Evolutionary conservation across 345 rosid species (phyloP).

Genomic region (Moricandia arvensis): DNA sequence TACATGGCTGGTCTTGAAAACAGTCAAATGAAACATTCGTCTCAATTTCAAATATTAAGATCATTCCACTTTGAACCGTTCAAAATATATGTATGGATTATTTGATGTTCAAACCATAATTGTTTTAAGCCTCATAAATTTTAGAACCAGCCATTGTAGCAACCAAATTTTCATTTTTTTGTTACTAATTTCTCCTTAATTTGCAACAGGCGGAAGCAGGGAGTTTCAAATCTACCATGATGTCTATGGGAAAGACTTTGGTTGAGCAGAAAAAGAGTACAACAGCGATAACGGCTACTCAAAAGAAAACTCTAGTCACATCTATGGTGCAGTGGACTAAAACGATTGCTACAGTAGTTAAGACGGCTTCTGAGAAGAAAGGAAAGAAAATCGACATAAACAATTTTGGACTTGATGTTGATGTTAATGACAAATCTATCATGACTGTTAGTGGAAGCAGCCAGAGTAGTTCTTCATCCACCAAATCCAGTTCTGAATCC

Average conservation of each 20-base stretch:
- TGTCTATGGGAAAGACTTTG: slow-evolving; percentile 30
- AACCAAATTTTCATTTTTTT: neutral
- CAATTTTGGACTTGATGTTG: slow-evolving; percentile 24
- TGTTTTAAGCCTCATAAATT: neutral
- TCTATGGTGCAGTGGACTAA: slow-evolving; percentile 30
- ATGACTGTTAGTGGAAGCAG: neutral
- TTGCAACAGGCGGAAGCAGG: slow-evolving; percentile 20
- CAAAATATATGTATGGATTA: too few species aligned
- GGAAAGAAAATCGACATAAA: slow-evolving; percentile 22
- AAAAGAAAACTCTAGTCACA: slow-evolving; percentile 5
- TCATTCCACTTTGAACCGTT: too few species aligned
- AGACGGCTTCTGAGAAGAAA: slow-evolving; percentile 23
- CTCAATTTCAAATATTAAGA: too few species aligned
- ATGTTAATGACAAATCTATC: slow-evolving; percentile 16
- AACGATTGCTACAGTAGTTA: slow-evolving; percentile 11
- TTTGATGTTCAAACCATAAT: neutral
- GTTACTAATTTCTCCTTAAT: neutral
- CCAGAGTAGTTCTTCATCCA: neutral
- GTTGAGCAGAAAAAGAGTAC: slow-evolving; percentile 17
- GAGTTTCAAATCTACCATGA: slow-evolving; percentile 6
- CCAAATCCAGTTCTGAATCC: neutral
- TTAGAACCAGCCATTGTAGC: neutral
- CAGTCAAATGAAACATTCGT: too few species aligned
- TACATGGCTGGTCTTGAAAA: too few species aligned
- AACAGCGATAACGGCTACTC: neutral